A percentile compares a stretch with the other conserved stretches of the same genome.
Conservation (phyloP, 768 basidiomycete species). For the Mycena amicta region DNA sequence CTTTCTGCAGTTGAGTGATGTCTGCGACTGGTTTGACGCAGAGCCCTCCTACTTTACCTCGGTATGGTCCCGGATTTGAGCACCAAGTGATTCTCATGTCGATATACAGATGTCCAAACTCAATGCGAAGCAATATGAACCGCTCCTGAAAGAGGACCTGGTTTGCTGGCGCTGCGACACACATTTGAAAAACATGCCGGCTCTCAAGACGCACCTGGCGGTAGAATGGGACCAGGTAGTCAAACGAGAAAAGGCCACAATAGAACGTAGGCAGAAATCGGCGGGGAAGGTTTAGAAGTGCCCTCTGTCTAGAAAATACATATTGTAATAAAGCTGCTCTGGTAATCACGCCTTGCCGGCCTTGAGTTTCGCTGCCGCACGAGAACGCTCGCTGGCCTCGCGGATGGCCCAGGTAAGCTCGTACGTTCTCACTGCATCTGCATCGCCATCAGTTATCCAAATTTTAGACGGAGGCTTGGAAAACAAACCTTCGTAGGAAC, state of each 20-base stretch:
- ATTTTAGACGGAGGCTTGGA: neutral
- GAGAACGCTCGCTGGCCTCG: constrained; percentile 70
- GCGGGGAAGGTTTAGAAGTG: neutral
- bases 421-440: constrained; percentile 87
- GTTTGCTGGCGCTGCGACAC: constrained; percentile 71
- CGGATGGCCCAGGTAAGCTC: constrained; percentile 95
- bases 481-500: constrained; percentile 75
- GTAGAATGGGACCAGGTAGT: constrained; percentile 66
- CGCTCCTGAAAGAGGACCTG: constrained; percentile 66
- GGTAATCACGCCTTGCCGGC: too few species aligned
- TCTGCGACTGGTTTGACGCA: constrained; percentile 81
- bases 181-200: constrained; percentile 69
- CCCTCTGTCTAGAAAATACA: constrained; percentile 6
- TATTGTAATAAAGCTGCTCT: too few species aligned
- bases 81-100: neutral
- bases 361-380: constrained; percentile 45
- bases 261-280: constrained; percentile 29
- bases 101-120: constrained; percentile 57
- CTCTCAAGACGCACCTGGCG: constrained; percentile 73
- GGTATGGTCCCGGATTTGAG: constrained; percentile 38
- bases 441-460: neutral
- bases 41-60: constrained; percentile 54
- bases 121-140: constrained; percentile 57
- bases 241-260: constrained; percentile 41
- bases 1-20: constrained; percentile 76